Percentiles rank a stretch among this genome's conserved stretches.
Conservation (phyloP, 1,284 basidiomycete species). For the Sporisorium reilianum region DNA sequence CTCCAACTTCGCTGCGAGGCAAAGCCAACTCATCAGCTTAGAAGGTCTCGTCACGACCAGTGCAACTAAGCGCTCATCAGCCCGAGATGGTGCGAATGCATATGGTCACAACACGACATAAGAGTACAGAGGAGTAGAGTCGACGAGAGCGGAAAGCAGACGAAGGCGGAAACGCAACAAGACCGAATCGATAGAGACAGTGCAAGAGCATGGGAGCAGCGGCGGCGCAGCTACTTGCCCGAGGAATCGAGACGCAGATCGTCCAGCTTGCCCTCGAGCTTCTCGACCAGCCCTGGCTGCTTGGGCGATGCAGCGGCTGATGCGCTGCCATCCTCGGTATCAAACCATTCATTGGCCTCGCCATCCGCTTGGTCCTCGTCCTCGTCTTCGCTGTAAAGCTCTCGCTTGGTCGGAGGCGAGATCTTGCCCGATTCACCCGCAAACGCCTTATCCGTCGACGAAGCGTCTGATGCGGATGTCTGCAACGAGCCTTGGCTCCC, state of each 20-base stretch:
- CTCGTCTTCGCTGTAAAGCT: constrained; percentile 51
- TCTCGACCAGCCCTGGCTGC: constrained; percentile 26
- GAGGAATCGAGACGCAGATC: constrained; percentile 21
- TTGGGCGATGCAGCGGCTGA: neutral
- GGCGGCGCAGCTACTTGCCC: constrained; percentile 12
- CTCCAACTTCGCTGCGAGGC: neutral
- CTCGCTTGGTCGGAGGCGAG: constrained; percentile 47
- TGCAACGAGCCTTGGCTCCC: constrained; percentile 19
- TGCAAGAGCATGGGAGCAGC: too few species aligned
- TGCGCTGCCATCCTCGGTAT: constrained; percentile 40
- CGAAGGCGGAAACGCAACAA: neutral
- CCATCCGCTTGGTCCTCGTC: constrained; percentile 37
- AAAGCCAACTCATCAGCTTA: neutral
- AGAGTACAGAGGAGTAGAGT: neutral
- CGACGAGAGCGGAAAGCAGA: neutral
- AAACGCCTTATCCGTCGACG: constrained; percentile 6
- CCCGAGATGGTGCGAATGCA: neutral
- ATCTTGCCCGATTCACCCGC: constrained; percentile 28
- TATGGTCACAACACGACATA: neutral
- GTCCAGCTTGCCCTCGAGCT: constrained; percentile 36
- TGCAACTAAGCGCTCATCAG: too few species aligned
- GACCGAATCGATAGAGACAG: too few species aligned
- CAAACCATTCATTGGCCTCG: constrained; percentile 31
- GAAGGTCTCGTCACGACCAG: neutral
- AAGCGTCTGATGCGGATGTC: neutral